phyloP scores from a whole-genome alignment of 177 flowering plant genomes.

The Vitis hybrid region DNA sequence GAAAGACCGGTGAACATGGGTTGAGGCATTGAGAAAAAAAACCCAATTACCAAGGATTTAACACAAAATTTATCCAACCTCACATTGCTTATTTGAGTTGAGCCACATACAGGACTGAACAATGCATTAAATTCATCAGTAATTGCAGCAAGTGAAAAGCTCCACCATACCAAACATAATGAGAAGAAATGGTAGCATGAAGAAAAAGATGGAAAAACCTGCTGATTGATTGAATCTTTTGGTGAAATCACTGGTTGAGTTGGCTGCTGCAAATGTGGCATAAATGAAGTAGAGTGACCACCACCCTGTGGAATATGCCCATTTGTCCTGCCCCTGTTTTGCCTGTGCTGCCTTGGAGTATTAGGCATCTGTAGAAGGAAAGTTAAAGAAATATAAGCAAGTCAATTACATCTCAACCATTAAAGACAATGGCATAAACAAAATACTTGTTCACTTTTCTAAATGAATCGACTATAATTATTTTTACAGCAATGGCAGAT shows the following conservation, averaged over 20 bases:
- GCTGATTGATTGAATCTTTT: conserved; percentile 55
- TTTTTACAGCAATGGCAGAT: background rate
- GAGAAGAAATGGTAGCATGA: too few relatives aligned
- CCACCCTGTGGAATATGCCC: conserved; percentile 42
- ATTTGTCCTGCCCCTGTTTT: conserved; percentile 61
- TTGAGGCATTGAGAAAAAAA: too few relatives aligned
- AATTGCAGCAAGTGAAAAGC: too few relatives aligned
- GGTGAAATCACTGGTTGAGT: conserved; percentile 27
- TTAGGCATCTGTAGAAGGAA: conserved; percentile 44
- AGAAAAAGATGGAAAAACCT: conserved; percentile 37
- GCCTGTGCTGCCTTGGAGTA: conserved; percentile 48
- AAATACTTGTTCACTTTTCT: background rate
- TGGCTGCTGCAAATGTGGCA: conserved; percentile 41
- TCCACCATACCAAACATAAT: too few relatives aligned
- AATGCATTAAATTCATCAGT: too few relatives aligned
- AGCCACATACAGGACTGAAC: too few relatives aligned
- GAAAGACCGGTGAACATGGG: too few relatives aligned
- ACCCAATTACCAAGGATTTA: too few relatives aligned
- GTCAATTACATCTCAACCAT: background rate
- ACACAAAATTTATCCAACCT: too few relatives aligned
- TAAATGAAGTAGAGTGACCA: conserved; percentile 32
- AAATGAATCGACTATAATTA: background rate
- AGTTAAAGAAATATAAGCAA: background rate
- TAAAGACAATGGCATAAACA: background rate
- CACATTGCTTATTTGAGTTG: too few relatives aligned